Percentiles rank a stretch among this genome's conserved stretches.
These are phyloP conservation scores for Hypericum androsaemum DNA, from an alignment of 345 rosid species.

Conservation along the genomic window DNA sequence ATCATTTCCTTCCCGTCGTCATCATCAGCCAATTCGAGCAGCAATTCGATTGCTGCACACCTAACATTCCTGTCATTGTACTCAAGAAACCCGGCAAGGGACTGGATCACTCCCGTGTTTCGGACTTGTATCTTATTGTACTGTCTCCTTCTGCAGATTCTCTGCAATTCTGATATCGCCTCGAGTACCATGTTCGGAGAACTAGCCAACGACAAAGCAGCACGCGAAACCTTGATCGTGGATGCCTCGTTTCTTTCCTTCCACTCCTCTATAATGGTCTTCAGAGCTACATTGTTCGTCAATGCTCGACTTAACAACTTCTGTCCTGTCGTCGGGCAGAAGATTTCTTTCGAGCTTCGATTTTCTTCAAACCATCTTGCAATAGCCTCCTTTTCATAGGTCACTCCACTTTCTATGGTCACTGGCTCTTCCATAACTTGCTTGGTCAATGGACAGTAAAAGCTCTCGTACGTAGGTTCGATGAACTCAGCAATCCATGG, in stretches of 20 bases:
- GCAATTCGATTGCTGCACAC: constrained; percentile 46
- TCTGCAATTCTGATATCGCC: constrained; percentile 54
- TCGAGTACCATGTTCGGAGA: constrained; percentile 58
- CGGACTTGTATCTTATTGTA: constrained; percentile 41
- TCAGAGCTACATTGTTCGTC: constrained; percentile 44
- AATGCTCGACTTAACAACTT: constrained; percentile 32
- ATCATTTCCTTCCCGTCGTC: constrained; percentile 64
- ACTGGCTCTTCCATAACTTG: constrained; percentile 87
- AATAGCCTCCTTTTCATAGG: constrained; percentile 65
- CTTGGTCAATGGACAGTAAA: constrained; percentile 78
- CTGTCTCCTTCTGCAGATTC: constrained; percentile 42
- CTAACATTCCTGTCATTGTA: constrained; percentile 47
- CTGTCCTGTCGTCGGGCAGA: constrained; percentile 53
- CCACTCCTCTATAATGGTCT: constrained; percentile 77
- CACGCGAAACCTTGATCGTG: constrained; percentile 55
- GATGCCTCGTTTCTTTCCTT: constrained; percentile 59
- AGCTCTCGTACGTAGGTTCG: constrained; percentile 68
- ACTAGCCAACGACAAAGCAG: constrained; percentile 64
- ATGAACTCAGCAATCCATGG: constrained; percentile 38
- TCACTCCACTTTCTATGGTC: constrained; percentile 60
- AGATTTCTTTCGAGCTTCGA: constrained; percentile 28
- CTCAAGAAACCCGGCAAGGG: constrained; percentile 38
- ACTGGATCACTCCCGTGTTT: constrained; percentile 47
- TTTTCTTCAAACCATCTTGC: constrained; percentile 48
- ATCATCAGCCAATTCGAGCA: constrained; percentile 39